phyloP scores from a whole-genome alignment of 371 early-diverging fungal species.

The Umbelopsis sp. region DNA sequence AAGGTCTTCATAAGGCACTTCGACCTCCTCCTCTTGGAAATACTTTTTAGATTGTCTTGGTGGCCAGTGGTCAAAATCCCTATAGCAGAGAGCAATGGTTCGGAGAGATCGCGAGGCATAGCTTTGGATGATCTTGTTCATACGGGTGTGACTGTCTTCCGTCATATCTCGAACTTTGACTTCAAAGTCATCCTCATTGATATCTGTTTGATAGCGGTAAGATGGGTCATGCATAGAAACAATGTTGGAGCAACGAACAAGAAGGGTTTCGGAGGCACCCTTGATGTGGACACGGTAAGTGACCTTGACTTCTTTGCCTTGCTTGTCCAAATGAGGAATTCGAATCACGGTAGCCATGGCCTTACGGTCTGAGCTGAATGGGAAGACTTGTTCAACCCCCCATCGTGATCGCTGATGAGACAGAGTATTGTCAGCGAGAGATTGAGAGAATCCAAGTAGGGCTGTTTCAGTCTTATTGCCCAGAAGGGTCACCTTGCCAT shows the following conservation, averaged over 20 bases:
- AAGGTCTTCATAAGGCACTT: conserved; percentile 46
- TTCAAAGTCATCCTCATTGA: conserved; percentile 33
- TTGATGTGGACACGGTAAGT: conserved; percentile 76
- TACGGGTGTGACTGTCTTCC: conserved; percentile 40
- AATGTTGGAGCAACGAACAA: conserved; percentile 38
- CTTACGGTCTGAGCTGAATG: conserved; percentile 87
- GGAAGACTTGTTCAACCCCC: conserved; percentile 63
- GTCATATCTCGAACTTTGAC: conserved; percentile 56
- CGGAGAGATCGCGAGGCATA: conserved; percentile 69
- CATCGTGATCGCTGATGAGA: conserved; percentile 45
- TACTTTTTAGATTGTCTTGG: conserved; percentile 33
- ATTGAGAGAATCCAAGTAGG: conserved; percentile 64
- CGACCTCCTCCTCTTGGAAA: conserved; percentile 28
- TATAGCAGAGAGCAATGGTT: conserved; percentile 72
- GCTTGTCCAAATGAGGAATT: conserved; percentile 35
- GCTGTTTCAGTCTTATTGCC: conserved; percentile 90
- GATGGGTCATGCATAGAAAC: conserved; percentile 45
- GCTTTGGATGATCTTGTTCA: conserved; percentile 61
- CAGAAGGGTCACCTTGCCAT: conserved; percentile 57
- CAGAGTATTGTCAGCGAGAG: conserved; percentile 49
- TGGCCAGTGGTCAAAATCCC: conserved; percentile 67
- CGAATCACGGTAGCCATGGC: conserved; percentile 84
- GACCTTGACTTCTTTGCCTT: conserved; percentile 25
- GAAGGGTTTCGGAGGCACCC: conserved; percentile 86
- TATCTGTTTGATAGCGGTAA: conserved; percentile 24